Conservation (phyloP, 495 filamentous ascomycete genomes). For the Parathielavia appendiculata region DNA sequence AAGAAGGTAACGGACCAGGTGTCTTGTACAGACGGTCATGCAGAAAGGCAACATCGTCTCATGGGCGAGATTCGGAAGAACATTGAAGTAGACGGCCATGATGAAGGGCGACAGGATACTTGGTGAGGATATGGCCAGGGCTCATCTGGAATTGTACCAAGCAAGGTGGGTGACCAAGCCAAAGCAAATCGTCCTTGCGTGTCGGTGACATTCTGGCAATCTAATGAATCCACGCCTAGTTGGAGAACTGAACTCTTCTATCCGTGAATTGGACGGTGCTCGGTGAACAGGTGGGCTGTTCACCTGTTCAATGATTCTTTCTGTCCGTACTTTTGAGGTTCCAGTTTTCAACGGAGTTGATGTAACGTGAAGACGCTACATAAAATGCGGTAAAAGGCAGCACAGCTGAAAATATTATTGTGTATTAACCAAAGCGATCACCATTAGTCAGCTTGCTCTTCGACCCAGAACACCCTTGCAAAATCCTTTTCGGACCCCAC, state of each 20-base stretch:
- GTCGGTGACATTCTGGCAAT: not conserved
- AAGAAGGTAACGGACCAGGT: not conserved
- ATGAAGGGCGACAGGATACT: not conserved
- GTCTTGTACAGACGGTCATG: slow-evolving; percentile 2
- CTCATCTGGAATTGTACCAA: not conserved
- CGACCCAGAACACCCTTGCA: not conserved
- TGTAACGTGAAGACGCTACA: too few species aligned
- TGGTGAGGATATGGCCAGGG: slow-evolving; percentile 2
- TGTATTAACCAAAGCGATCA: too few species aligned
- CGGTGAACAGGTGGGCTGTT: too few species aligned
- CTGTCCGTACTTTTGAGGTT: not conserved
- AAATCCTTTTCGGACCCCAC: not conserved
- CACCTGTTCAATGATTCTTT: not conserved
- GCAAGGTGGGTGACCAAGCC: not conserved
- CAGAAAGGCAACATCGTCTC: slow-evolving; percentile 16
- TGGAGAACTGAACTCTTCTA: too few species aligned
- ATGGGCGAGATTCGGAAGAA: slow-evolving; percentile 16
- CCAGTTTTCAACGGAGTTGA: too few species aligned
- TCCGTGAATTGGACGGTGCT: too few species aligned
- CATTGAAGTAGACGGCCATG: slow-evolving; percentile 12
- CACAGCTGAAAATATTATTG: too few species aligned
- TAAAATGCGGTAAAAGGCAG: too few species aligned
- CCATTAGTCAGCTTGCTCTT: too few species aligned
- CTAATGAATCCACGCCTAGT: too few species aligned
- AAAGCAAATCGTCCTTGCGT: not conserved